A percentile compares a stretch with the other conserved stretches of the same genome.
phyloP scores from a whole-genome alignment of 2,329 filamentous ascomycete genomes.

The Aspergillus tamarii region DNA sequence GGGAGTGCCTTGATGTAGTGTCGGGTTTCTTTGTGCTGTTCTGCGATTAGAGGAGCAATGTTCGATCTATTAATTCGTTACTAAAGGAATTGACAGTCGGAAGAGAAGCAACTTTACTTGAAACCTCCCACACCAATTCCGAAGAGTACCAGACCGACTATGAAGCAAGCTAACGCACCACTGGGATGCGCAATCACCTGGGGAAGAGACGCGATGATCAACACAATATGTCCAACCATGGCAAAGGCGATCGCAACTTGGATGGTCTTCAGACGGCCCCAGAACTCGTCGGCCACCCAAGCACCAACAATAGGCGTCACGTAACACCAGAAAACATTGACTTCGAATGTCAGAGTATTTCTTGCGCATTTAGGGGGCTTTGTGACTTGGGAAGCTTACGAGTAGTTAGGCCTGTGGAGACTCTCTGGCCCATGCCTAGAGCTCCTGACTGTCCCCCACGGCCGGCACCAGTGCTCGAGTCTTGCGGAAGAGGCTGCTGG shows the following conservation, averaged over 20 bases:
- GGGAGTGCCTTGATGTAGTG: constrained; percentile 58
- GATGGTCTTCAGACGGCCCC: constrained; percentile 73
- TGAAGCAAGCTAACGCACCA: constrained; percentile 64
- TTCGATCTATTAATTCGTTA: constrained; percentile 54
- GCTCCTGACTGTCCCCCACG: constrained; percentile 51
- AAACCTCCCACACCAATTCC: constrained; percentile 77
- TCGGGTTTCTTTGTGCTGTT: constrained; percentile 66
- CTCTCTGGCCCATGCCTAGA: constrained; percentile 61
- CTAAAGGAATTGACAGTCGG: background rate
- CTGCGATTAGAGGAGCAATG: constrained; percentile 71
- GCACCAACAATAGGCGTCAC: constrained; percentile 63
- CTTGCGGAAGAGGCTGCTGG: constrained; percentile 57
- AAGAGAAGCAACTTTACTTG: constrained; percentile 51
- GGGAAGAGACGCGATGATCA: constrained; percentile 69
- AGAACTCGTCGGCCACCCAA: constrained; percentile 70
- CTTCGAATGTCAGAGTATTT: constrained; percentile 4
- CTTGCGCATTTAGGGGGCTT: no score
- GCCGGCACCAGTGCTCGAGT: constrained; percentile 57
- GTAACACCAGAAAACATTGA: constrained; percentile 68
- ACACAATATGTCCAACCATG: constrained; percentile 68
- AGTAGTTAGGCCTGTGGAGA: constrained; percentile 56
- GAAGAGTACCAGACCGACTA: constrained; percentile 67
- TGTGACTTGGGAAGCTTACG: constrained; percentile 36
- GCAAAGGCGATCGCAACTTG: constrained; percentile 67
- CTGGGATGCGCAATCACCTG: constrained; percentile 61